Percentiles rank a stretch among this genome's conserved stretches.
Evolutionary conservation across 176 grass and related monocot genomes (phyloP).

Genomic region (Eleusine coracana): DNA sequence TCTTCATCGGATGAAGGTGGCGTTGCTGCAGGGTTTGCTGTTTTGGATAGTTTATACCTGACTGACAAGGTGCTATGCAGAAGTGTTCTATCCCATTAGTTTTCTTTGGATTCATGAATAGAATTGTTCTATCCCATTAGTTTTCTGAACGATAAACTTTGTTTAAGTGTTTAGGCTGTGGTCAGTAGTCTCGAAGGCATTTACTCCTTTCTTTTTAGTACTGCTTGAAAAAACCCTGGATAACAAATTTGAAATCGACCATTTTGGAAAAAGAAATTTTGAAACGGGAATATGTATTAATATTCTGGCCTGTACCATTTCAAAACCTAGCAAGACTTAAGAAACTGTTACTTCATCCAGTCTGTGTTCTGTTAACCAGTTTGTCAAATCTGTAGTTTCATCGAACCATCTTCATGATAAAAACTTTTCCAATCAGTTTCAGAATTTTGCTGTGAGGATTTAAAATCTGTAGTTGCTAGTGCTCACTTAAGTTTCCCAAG

Average conservation of each 20-base stretch:
- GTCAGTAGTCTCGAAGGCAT: neutral
- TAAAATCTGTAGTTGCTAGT: neutral
- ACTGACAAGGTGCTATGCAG: constrained; percentile 53
- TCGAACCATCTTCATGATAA: neutral
- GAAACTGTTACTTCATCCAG: neutral
- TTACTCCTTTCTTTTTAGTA: neutral
- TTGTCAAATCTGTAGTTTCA: neutral
- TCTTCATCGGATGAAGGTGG: constrained; percentile 98
- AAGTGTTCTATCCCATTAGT: neutral
- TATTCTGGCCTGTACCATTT: neutral
- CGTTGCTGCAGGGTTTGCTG: constrained; percentile 93
- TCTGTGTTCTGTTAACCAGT: constrained; percentile 7
- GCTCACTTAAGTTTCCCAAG: neutral
- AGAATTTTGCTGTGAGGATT: neutral
- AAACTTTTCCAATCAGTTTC: neutral
- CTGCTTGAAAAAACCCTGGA: neutral
- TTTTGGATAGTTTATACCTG: constrained; percentile 88
- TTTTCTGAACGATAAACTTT: neutral
- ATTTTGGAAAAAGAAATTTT: neutral
- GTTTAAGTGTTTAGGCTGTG: constrained; percentile 1
- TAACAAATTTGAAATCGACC: neutral
- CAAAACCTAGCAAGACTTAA: constrained; percentile 6
- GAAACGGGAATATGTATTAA: too few relatives aligned
- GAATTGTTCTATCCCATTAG: too few relatives aligned
- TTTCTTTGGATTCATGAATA: neutral